Evolutionary conservation across 768 basidiomycete genomes (phyloP), one percentile per base, ranked within the genome.

Genomic region (Serendipita sp.): DNA sequence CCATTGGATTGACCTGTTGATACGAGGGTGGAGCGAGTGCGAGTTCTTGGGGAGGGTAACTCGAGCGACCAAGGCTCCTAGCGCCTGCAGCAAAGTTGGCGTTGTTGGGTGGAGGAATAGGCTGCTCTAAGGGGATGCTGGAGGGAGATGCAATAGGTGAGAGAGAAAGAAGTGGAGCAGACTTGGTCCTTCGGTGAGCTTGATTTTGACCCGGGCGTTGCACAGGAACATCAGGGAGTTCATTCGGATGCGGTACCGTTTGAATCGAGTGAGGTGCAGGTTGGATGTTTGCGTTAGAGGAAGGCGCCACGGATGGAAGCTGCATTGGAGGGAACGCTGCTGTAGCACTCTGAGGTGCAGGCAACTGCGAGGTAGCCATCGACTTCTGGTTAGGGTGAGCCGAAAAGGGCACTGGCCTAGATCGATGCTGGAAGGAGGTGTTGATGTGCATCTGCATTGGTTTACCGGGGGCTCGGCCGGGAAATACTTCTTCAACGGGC

Each of bases 291-390:
- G 36, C 34, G 32, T 11, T 30, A 36, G 56, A 32, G 10, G 56
- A 10, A 60, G 28, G 16, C 28, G 56, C 18, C 11, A 60, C 34
- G 8, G 56, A 34, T n/a, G 56, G 56, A 35, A 60, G 56, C 35
- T 60, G 56, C 56, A 60, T 60, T n/a, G 56, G 56, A 8, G 56
- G 56, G 35, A 60, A 60, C 8, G 56, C 56, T n/a, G 56, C 56
- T n/a, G 56, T 60, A n/a, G 56, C 56, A 34, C 56, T 60, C n/a
- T 60, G 56, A 60, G 56, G 56, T 34, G 56, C 56, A 38, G 30
- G 30, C 16, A 38, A n/a, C 36, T 23, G 56, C 30, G 56, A n/a
- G 28, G 56, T 60, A 32, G n/a, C n/a, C 8, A 51, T 51, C 36
- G 56, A 34, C 35, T 60, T 60, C 30, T 60, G 56, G 28, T 60